Base-by-base conservation (phyloP, 108 stramenopile genomes). In the Fragilaria crotonensis region DNA sequence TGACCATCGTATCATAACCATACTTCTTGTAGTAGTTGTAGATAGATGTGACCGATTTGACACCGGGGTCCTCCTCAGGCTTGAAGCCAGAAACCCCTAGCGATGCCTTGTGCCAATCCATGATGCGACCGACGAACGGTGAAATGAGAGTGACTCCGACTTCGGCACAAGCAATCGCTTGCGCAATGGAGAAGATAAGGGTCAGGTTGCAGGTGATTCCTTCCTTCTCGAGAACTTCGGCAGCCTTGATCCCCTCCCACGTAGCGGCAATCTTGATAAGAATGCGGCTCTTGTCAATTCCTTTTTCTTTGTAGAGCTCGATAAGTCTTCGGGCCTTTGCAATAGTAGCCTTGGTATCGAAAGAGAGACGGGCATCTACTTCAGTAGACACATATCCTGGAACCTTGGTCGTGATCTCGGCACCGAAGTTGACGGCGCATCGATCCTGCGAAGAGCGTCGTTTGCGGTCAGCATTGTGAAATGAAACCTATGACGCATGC, bases 301-400 rank as follows among this genome's bases (percentile, higher is more conserved):
- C 99, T 1, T 62, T 84, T 61, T 87, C 94, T 58, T 97, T 75
- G 80, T 98, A 98, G 45, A 98, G 61, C 23, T 62, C 72, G 30
- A 99, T 97, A 58, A 99, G 72, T 28, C 83, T 87, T 19, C 95
- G 88, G 1, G 96, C 99, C 72, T 98, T 97, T 25, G 59, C 73
- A 28, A 99, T 69, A 17, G 97, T 97, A 25, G 73, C 96, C 31
- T 93, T 94, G 7, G 87, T 96, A 72, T 99, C 98, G 57, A 96
- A 99, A 44, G 95, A 96, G 25, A 98, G 84, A 30, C 99, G 89
- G 1, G 97, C 97, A 71, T 99, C 99, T 25, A 99, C 98, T 72
- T 99, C 98, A 26, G 97, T 99, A 26, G 95, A 97, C 26, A 99
- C 98, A 66, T 97, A 98, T 26, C 99, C 99, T 5, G 97, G 96